Base-by-base conservation (phyloP, 2,329 filamentous ascomycete genomes). In the Capronia americana region DNA sequence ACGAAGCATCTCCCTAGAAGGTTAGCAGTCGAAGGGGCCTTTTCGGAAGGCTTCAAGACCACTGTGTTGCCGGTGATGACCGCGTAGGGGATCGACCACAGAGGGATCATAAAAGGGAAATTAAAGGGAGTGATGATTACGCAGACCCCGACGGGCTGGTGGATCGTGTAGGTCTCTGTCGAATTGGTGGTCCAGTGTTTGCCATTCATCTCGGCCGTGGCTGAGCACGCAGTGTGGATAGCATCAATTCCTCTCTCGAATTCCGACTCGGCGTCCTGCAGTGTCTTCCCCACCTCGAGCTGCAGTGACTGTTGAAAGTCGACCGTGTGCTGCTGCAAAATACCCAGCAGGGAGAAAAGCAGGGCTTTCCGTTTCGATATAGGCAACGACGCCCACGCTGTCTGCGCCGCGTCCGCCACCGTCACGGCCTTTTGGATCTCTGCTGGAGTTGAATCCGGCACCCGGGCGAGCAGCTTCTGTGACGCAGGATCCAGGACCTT, bases 101-200 rank as follows among this genome's bases (percentile, higher is more conserved):
- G 75, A 3, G 90, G 83, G 85, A 91, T 81, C 32, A 87, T 87
- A 57, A 89, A 81, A 0, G 88, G 88, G 68, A 90, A 90, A 71
- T 91, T 90, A 88, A 89, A 91, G 2, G 89, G 89, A 1, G 90
- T 88, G 20, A 92, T 78, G 0, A 88, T 88, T 0, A 84, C 88
- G 0, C 85, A 83, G 12, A 90, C 88, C 59, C 89, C 89, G 64
- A 91, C 83, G 0, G 89, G 89, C 75, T 91, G 88, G 79, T 93
- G 93, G 70, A 92, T 84, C 0, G 88, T 90, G 66, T 93, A 85
- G 4, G 88, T 55, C 30, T 63, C 64, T n/a, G 64, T 59, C 41
- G 64, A 32, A 12, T 53, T 34, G 44, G 38, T 63, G 61, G 51
- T 32, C 61, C 26, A 38, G 41, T 63, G 54, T 10, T 38, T 57